Base-by-base conservation (phyloP, 2,329 filamentous ascomycete species). In the Daldinia eschscholtzii region DNA sequence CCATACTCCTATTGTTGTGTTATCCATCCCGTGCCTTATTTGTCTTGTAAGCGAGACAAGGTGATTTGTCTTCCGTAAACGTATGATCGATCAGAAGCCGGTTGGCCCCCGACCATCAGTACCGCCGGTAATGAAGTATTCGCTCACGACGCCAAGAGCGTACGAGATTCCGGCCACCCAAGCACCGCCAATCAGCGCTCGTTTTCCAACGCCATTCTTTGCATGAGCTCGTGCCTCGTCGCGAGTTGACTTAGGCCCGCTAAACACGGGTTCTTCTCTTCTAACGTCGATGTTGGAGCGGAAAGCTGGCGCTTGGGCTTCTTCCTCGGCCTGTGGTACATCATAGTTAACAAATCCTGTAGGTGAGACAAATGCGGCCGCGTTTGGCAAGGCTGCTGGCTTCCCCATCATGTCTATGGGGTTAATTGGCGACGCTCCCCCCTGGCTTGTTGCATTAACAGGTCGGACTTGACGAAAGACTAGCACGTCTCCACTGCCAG, bases 311-410 rank as follows among this genome's bases (percentile, higher is more conserved):
- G 76, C 70, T 41, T 73, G 72, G 13, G 65, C 35, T 23, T 76
- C 70, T 15, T 75, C 77, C 6, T 79, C 77, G 50, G 76, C 71
- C n/a, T 70, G 75, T 41, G 77, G 81, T 48, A 79, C 66, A 67
- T 89, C 86, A 71, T 89, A 87, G 70, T 89, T 90, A 48, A 91
- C 86, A 73, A 89, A 91, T 0, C 88, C 89, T 0, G 89, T 91
- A 1, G 89, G 89, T 37, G 86, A 89, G 18, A 88, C 87, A 75
- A 89, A 91, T 59, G 86, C 85, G 4, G 87, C 87, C 4, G 86
- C 85, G 6, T 82, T 80, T 2, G 82, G 78, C 3, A 79, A 76
- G 10, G 81, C 79, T 4, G 78, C 73, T 3, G 79, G 74, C 61
- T 78, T 80, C 53, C 83, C 83, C 75, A 84, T 86, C 82, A 85